phyloP scores from a whole-genome alignment of 108 stramenopile species.

The Mediolabrus comicus region DNA sequence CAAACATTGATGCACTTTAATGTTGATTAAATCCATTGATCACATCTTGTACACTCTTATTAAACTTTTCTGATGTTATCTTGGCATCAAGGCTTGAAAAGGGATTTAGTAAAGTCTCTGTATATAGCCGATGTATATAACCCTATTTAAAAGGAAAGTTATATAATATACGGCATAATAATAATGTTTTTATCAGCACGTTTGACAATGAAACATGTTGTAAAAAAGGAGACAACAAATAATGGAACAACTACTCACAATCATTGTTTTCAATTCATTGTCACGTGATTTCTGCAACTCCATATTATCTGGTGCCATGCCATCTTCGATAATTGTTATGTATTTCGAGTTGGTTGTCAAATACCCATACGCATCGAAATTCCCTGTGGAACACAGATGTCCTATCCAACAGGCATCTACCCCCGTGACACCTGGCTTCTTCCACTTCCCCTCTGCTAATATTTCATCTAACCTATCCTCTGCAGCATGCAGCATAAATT shows the following conservation, averaged over 20 bases:
- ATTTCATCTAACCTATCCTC: slow-evolving; percentile 21
- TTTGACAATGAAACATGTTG: neutral
- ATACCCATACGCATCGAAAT: slow-evolving; percentile 40
- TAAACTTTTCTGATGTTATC: slow-evolving; percentile 34
- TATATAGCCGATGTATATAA: slow-evolving; percentile 28
- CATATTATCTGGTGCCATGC: slow-evolving; percentile 19
- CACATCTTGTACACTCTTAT: slow-evolving; percentile 11
- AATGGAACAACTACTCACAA: slow-evolving; percentile 15
- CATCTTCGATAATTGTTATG: slow-evolving; percentile 26
- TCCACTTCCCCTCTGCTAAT: slow-evolving; percentile 35
- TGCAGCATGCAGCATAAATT: slow-evolving; percentile 37
- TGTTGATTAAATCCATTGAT: slow-evolving; percentile 14
- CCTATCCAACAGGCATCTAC: slow-evolving; percentile 46
- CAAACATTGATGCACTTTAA: too few relatives aligned
- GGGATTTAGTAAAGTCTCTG: slow-evolving; percentile 38
- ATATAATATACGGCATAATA: too few relatives aligned
- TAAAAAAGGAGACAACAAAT: neutral
- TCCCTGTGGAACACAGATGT: slow-evolving; percentile 20
- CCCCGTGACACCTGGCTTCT: slow-evolving; percentile 12
- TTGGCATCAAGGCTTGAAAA: slow-evolving; percentile 22
- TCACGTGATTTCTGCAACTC: slow-evolving; percentile 29
- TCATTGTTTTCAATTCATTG: slow-evolving; percentile 22
- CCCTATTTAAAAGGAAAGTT: neutral
- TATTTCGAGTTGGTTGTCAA: slow-evolving; percentile 36
- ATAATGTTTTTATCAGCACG: too few relatives aligned